Conservation (phyloP, 352 stramenopile genomes). For the Lagenidium sp. region DNA sequence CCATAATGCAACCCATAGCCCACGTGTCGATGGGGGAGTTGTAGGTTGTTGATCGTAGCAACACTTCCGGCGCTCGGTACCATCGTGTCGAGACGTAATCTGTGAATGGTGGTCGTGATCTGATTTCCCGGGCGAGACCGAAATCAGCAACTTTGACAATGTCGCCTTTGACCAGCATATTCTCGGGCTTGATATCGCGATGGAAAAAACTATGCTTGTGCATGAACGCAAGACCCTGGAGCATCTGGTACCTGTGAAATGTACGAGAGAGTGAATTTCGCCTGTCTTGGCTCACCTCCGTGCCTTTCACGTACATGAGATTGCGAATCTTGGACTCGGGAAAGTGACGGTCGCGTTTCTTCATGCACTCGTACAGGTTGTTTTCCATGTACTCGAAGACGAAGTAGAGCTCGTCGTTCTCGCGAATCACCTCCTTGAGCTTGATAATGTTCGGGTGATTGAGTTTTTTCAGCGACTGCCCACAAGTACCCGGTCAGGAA, state of each 20-base stretch:
- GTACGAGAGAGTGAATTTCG: conserved; percentile 96
- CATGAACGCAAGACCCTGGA: conserved; percentile 96
- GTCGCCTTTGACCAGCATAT: conserved; percentile 95
- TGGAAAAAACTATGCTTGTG: conserved; percentile 99
- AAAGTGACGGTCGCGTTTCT: conserved; percentile 85
- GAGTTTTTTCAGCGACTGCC: conserved; percentile 89
- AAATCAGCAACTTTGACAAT: conserved; percentile 98
- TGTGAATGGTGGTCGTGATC: conserved; percentile 90
- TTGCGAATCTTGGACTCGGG: conserved; percentile 94
- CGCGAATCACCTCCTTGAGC: conserved; percentile 97
- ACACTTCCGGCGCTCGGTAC: conserved; percentile 97
- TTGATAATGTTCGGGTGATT: conserved; percentile 98
- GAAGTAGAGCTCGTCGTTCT: conserved; percentile 97
- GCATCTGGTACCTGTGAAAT: conserved; percentile 88
- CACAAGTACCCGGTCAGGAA: not conserved
- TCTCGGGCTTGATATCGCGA: conserved; percentile 98
- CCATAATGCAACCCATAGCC: conserved; percentile 97
- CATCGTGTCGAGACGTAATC: conserved; percentile 98
- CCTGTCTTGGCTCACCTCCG: too few species aligned
- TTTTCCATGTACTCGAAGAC: conserved; percentile 99
- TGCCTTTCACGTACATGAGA: conserved; percentile 93
- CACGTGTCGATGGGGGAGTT: conserved; percentile 97
- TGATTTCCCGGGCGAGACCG: conserved; percentile 93
- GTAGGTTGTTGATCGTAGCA: conserved; percentile 93
- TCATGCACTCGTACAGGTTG: conserved; percentile 97